Evolutionary conservation across 2,329 filamentous ascomycete species (phyloP).

Genomic region (Apiospora arundinis): DNA sequence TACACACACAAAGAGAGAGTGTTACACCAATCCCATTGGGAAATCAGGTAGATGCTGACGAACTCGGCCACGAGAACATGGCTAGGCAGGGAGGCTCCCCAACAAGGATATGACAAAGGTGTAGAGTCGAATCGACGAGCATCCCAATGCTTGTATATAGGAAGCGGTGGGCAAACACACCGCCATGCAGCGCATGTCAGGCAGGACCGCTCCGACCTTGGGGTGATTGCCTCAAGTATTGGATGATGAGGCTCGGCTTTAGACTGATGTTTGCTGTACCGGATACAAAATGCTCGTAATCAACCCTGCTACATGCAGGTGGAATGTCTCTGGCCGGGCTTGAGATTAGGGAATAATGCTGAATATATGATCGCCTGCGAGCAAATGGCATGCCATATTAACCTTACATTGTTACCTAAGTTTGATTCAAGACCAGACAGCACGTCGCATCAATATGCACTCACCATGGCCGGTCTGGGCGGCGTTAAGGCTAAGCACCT

Average conservation of each 20-base stretch:
- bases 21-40: background rate
- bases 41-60: slow-evolving; percentile 7
- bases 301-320: background rate
- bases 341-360: background rate
- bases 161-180: background rate
- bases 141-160: background rate
- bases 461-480: background rate
- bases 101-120: background rate
- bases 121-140: background rate
- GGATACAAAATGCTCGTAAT: background rate
- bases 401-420: background rate
- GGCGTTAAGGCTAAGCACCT: background rate
- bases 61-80: background rate
- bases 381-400: background rate
- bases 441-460: background rate
- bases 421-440: background rate
- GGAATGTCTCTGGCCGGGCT: background rate
- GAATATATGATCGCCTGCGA: background rate
- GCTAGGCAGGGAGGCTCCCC: background rate
- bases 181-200: background rate
- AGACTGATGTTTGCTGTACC: background rate
- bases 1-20: background rate
- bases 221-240: background rate
- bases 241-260: background rate
- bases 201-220: background rate